Evolutionary conservation across 768 basidiomycete genomes (phyloP).

Genomic region (Russula sp.): DNA sequence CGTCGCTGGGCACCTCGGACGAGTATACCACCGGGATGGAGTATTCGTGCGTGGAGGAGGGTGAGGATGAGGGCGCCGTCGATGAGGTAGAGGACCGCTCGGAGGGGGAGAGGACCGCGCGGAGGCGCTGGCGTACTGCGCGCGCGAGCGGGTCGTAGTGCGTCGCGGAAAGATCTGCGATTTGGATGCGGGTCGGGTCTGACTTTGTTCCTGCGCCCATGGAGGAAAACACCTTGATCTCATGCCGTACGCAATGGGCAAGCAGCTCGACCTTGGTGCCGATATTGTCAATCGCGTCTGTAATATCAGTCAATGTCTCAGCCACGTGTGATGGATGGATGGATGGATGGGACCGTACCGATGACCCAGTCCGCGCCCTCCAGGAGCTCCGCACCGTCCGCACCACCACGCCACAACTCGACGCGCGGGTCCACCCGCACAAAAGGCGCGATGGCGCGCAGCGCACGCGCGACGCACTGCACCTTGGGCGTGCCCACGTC

Average conservation of each 20-base stretch:
- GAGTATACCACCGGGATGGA: conserved; percentile 89
- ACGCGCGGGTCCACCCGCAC: conserved; percentile 78
- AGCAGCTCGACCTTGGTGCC: conserved; percentile 93
- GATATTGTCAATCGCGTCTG: conserved; percentile 97
- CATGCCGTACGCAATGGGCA: conserved; percentile 74
- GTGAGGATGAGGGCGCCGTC: not conserved
- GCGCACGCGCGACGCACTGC: conserved; percentile 57
- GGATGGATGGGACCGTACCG: conserved; percentile 39
- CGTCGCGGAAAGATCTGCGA: conserved; percentile 88
- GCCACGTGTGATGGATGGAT: too few relatives aligned
- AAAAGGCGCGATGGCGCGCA: conserved; percentile 76
- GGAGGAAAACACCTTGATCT: conserved; percentile 89
- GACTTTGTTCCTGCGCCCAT: conserved; percentile 96
- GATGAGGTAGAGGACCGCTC: conserved; percentile 13
- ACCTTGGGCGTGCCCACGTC: conserved; percentile 97
- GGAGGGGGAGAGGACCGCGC: conserved; percentile 33
- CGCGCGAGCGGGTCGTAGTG: conserved; percentile 94
- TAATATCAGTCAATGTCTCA: not conserved
- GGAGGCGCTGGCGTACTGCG: conserved; percentile 74
- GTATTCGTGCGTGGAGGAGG: conserved; percentile 37
- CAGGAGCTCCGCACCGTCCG: conserved; percentile 57
- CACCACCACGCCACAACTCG: conserved; percentile 83
- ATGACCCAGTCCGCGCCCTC: conserved; percentile 93
- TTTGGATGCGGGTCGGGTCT: conserved; percentile 93
- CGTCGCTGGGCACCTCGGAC: conserved; percentile 85